Conservation (phyloP, 148 eudicot species). For the Silene conica region DNA sequence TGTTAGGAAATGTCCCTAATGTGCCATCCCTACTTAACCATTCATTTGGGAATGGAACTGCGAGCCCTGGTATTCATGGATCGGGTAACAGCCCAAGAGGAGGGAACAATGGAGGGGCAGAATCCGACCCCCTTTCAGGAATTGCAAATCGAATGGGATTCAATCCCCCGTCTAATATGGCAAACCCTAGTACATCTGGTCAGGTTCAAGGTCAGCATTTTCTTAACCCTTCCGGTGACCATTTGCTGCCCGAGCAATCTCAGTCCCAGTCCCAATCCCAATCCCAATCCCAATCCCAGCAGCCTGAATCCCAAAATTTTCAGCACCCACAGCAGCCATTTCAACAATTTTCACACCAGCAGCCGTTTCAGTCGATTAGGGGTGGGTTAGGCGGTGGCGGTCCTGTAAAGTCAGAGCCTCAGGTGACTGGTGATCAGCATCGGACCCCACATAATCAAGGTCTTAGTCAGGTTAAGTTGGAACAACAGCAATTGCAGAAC, state of each 20-base stretch:
- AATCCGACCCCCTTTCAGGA: slow-evolving; percentile 59
- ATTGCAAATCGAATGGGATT: slow-evolving; percentile 66
- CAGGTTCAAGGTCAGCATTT: slow-evolving; percentile 44
- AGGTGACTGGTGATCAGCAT: slow-evolving; percentile 43
- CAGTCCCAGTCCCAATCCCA: slow-evolving; percentile 50
- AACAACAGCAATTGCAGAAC: slow-evolving; percentile 60
- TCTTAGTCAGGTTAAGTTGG: slow-evolving; percentile 66
- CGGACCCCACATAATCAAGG: slow-evolving; percentile 36
- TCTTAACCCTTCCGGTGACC: slow-evolving; percentile 37
- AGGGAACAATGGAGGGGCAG: slow-evolving; percentile 56
- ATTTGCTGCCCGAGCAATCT: slow-evolving; percentile 59
- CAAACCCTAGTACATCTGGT: slow-evolving; percentile 42
- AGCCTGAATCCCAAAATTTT: slow-evolving; percentile 47
- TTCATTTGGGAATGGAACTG: slow-evolving; percentile 65
- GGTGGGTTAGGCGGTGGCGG: slow-evolving; percentile 52
- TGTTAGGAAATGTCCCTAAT: slow-evolving; percentile 73
- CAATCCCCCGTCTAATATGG: slow-evolving; percentile 39
- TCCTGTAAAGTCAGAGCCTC: slow-evolving; percentile 60
- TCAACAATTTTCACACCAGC: slow-evolving; percentile 50
- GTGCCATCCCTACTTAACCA: slow-evolving; percentile 76
- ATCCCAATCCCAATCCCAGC: slow-evolving; percentile 40
- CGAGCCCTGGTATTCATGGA: slow-evolving; percentile 46
- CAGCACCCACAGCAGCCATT: slow-evolving; percentile 48
- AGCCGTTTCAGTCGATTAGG: slow-evolving; percentile 42
- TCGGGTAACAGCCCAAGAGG: slow-evolving; percentile 44